Evolutionary conservation across 2,329 filamentous ascomycete genomes (phyloP).

Genomic region (Cercospora sesami): DNA sequence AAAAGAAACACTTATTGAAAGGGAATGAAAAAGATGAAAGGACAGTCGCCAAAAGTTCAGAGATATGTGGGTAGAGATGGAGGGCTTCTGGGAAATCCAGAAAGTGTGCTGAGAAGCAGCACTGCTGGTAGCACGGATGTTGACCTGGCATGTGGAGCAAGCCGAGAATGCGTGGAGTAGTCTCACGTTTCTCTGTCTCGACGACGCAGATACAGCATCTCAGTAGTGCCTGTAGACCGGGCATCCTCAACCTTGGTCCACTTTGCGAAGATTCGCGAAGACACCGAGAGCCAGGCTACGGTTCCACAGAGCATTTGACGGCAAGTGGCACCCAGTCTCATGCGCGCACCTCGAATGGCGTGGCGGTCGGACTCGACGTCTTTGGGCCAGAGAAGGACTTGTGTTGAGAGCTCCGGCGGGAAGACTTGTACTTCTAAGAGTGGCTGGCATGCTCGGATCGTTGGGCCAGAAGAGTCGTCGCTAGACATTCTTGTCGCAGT

Average conservation of each 20-base stretch:
- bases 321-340: no score
- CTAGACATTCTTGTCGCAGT: not conserved
- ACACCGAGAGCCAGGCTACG: no score
- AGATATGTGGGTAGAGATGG: not conserved
- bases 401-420: not conserved
- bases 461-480: not conserved
- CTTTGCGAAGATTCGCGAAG: not conserved
- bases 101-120: not conserved
- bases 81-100: not conserved
- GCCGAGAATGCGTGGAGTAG: not conserved
- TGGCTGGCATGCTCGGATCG: not conserved
- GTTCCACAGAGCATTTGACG: no score
- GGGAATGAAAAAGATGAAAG: not conserved
- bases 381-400: not conserved
- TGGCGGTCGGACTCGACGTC: not conserved
- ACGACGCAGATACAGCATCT: not conserved
- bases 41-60: not conserved
- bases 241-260: not conserved
- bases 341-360: no score
- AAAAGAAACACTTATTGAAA: not conserved
- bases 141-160: not conserved
- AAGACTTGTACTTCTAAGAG: not conserved
- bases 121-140: not conserved
- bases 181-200: not conserved
- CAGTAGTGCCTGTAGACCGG: not conserved